phyloP scores from a whole-genome alignment of 2,329 filamentous ascomycete species.

The Phyllosticta citriasiana region DNA sequence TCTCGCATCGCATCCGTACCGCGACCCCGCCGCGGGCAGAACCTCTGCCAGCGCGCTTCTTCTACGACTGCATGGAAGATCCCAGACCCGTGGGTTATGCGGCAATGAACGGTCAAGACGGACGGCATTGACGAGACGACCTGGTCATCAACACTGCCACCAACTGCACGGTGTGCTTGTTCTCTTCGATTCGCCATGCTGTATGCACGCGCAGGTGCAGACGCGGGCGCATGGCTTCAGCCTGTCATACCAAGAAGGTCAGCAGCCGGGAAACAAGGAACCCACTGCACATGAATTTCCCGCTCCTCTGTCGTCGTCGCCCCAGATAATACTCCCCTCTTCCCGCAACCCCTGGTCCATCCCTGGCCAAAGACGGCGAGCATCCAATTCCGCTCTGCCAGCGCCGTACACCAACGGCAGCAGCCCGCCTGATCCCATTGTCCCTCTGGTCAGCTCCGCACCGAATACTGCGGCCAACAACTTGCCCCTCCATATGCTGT shows the following conservation, averaged over 20 bases:
- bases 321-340: neutral
- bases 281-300: neutral
- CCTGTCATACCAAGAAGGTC: conserved; percentile 8
- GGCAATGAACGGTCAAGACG: conserved; percentile 6
- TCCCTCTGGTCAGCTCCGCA: neutral
- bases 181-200: neutral
- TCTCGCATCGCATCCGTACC: neutral
- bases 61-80: neutral
- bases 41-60: neutral
- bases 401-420: neutral
- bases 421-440: neutral
- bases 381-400: neutral
- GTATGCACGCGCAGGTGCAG: conserved; percentile 8
- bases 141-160: neutral
- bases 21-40: neutral
- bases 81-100: neutral
- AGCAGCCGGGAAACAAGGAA: neutral
- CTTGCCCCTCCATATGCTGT: neutral
- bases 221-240: conserved; percentile 4
- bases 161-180: neutral
- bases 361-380: neutral
- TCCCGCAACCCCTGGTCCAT: neutral
- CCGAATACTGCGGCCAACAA: neutral
- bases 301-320: conserved; percentile 1
- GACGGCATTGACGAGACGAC: neutral